These are phyloP conservation scores for Tetrahymena thermophila DNA, from an alignment of 73 alveolate genomes.

Conservation along the genomic window DNA sequence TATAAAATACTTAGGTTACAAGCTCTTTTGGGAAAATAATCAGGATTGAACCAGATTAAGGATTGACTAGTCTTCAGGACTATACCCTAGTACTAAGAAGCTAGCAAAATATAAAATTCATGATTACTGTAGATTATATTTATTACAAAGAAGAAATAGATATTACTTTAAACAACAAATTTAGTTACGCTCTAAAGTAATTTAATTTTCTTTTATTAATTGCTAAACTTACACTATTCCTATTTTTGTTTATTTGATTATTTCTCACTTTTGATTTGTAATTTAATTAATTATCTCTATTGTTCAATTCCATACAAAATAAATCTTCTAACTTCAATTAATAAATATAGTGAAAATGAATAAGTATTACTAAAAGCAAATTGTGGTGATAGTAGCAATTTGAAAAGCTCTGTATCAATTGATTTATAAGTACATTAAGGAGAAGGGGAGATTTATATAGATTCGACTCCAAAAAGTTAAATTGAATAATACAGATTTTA, in stretches of 20 bases:
- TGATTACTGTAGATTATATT: neutral
- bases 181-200: neutral
- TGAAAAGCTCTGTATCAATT: neutral
- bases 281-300: no score
- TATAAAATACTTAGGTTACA: neutral
- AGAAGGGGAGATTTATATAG: neutral
- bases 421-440: neutral
- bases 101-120: neutral
- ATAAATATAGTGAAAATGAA: neutral
- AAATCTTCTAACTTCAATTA: no score
- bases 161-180: neutral
- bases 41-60: neutral
- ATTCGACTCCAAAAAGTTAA: neutral
- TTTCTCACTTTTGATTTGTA: neutral
- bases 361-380: neutral
- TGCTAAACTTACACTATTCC: neutral
- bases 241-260: neutral
- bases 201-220: neutral
- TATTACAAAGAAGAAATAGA: neutral
- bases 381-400: neutral
- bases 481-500: neutral
- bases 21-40: neutral
- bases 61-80: neutral
- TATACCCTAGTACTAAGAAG: neutral
- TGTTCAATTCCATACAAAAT: no score